Base-by-base conservation (phyloP, 805 yeast genomes). In the Cyberlindnera mrakii region DNA sequence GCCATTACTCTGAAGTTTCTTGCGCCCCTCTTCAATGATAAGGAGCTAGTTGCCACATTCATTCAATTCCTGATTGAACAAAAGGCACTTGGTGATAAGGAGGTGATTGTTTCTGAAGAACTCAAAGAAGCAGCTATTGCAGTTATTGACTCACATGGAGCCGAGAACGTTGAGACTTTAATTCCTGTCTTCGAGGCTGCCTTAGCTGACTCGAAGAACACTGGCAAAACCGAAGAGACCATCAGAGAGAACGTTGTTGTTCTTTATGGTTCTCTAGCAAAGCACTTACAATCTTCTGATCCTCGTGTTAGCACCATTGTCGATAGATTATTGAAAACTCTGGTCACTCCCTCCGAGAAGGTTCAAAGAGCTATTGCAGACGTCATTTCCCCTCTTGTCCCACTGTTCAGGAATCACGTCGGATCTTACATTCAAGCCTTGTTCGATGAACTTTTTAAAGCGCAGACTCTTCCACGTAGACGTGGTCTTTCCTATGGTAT, bases 401-500 rank as follows among this genome's bases (percentile, higher is more conserved):
- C 71, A 23, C 65, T 78, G 14, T 75, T 84, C 44, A 71, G 66
- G 32, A 57, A 71, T 2, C 67, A 70, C 14, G 71, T 82, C 25
- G 74, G 72, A 23, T 61, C 64, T 1, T 78, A 83, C 51, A 65
- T 86, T 44, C 84, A 81, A 31, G 52, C 56, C 4, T 66, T 89
- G 39, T 74, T 85, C 56, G 75, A 68, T 6, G 78, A 75, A 50
- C 66, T 90, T 20, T 78, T 85, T 57, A 60, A 64, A 8, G 79
- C 78, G 3, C 66, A 67, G 29, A 52, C 65, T 2, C 62, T 65
- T 35, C 62, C 72, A 5, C 64, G 66, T 5, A 75, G 96, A 59
- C 76, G 91, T 51, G 99, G 98, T 57, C 91, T 96, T 2, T 98
- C 98, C 1, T 89, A 86, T 66, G 99, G 98, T 62, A 75, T 93